phyloP scores from a whole-genome alignment of 78 protist genomes.

The Capsaspora owczarzaki region DNA sequence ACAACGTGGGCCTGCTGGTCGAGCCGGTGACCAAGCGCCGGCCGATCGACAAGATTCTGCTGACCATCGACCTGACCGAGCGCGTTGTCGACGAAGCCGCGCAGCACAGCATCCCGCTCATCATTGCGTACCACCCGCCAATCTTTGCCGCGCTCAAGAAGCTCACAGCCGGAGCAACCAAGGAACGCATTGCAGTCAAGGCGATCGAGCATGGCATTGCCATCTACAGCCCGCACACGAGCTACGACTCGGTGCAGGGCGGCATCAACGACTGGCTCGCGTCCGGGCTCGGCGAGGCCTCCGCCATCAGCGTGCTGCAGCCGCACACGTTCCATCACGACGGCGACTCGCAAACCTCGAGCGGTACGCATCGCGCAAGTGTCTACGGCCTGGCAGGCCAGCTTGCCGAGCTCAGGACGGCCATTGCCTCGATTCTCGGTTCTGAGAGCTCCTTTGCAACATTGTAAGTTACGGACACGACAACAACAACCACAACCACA shows the following conservation, averaged over 20 bases:
- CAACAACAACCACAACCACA: too few species aligned
- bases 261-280: slow-evolving; percentile 43
- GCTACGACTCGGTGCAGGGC: slow-evolving; percentile 7
- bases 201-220: slow-evolving; percentile 1
- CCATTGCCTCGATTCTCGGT: too few species aligned
- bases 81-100: slow-evolving; percentile 20
- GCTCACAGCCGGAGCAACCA: not conserved
- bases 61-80: slow-evolving; percentile 37
- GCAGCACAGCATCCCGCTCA: not conserved
- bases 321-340: too few species aligned
- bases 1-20: slow-evolving; percentile 40
- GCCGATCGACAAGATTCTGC: not conserved
- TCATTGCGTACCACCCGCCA: slow-evolving; percentile 47
- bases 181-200: not conserved
- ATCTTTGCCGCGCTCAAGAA: slow-evolving; percentile 13
- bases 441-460: too few species aligned
- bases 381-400: too few species aligned
- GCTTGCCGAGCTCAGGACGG: too few species aligned
- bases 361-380: too few species aligned
- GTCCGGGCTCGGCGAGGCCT: not conserved
- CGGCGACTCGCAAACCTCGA: too few species aligned
- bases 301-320: not conserved
- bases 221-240: slow-evolving; percentile 35
- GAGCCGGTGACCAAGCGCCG: not conserved
- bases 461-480: too few species aligned